Conservation (phyloP, 352 stramenopile genomes). For the Phytophthora europaea region DNA sequence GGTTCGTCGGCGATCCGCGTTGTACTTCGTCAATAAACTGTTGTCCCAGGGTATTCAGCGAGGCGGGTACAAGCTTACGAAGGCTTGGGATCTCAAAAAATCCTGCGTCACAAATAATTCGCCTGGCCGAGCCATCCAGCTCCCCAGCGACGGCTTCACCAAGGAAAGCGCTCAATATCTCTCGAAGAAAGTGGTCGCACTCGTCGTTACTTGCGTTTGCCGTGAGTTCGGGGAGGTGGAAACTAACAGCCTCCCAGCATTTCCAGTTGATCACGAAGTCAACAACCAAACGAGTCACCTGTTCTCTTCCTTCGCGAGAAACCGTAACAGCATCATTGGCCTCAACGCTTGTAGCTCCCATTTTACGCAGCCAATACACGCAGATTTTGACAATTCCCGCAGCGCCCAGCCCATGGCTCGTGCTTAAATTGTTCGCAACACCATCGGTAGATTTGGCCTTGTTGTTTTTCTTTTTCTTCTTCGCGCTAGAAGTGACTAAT, state of each 20-base stretch:
- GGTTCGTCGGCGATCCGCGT: background rate
- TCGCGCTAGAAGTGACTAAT: conserved; percentile 28
- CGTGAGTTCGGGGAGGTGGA: conserved; percentile 77
- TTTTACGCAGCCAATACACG: conserved; percentile 65
- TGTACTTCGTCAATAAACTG: conserved; percentile 34
- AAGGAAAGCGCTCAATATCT: conserved; percentile 50
- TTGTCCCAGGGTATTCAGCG: conserved; percentile 43
- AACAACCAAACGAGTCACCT: conserved; percentile 59
- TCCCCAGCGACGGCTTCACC: conserved; percentile 25
- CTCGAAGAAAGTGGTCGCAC: conserved; percentile 38
- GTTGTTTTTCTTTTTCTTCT: conserved; percentile 27
- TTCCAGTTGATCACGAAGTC: conserved; percentile 67
- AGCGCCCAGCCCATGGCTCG: conserved; percentile 38
- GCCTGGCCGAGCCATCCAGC: conserved; percentile 38
- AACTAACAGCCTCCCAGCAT: conserved; percentile 80
- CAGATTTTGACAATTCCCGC: conserved; percentile 84
- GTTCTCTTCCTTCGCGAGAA: conserved; percentile 29
- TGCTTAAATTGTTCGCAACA: conserved; percentile 5
- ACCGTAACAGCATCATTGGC: conserved; percentile 3
- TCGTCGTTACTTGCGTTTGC: conserved; percentile 43
- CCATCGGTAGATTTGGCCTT: background rate
- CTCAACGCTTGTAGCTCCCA: background rate
- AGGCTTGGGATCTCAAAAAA: conserved; percentile 86
- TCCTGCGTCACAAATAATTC: conserved; percentile 72
- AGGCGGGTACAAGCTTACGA: conserved; percentile 45